Evolutionary conservation across 2,329 filamentous ascomycete species (phyloP), one percentile per base, ranked within the genome.

Genomic region (Sclerotinia minor): DNA sequence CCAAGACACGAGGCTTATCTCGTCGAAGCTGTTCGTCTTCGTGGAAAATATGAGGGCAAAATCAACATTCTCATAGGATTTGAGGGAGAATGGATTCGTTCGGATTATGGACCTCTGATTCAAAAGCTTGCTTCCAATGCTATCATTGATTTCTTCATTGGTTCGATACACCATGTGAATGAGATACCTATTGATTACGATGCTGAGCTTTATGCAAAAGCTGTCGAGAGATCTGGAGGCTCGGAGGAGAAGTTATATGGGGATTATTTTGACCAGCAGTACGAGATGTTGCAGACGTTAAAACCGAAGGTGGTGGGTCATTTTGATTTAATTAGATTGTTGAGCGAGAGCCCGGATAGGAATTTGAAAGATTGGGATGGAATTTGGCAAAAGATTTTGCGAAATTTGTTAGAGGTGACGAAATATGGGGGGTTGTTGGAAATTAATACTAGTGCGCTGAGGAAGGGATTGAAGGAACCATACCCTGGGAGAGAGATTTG

Each of bases 101-200:
- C 89, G 0, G 83, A 82, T 4, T 87, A 88, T 73, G 79, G 78
- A 0, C 71, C 81, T 2, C 80, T 90, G 58, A 88, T 96, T 68
- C 76, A 80, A 45, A 73, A 78, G 15, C 84, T 92, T 3, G 80
- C 89, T 29, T 76, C 82, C 8, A 83, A 86, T 70, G 85, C 92
- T 50, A 79, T 80, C 13, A 84, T 96, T 70, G 94, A 98, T 80
- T 92, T 96, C 80, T 97, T 97, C 81, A 84, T 99, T 76, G 95
- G 95, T 68, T 96, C 92, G 1, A 85, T 98, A 60, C 95, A 99
- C 80, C 95, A 99, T 79, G 91, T 94, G 9, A 87, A 92, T 75
- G 88, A 88, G 21, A 83, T 94, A 54, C 94, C 95, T 8, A 97
- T 99, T 75, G 95, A 99, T 81, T 97, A 91, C 77, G 90, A 96